Conservation (phyloP, 441 rosid species). For the Theobroma grandiflorum region DNA sequence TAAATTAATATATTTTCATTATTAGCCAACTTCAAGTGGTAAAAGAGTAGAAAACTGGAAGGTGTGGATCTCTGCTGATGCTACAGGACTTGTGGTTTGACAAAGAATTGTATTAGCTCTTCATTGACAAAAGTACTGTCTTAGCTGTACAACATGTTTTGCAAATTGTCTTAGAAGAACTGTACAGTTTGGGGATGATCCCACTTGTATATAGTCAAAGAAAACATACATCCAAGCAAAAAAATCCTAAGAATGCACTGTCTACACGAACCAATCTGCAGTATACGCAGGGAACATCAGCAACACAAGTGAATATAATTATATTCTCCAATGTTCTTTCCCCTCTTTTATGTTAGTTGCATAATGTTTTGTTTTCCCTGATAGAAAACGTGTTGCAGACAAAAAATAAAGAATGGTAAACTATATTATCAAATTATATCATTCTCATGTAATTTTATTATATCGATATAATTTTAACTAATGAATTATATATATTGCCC, state of each 20-base stretch:
- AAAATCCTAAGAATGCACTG: neutral
- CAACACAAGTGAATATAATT: neutral
- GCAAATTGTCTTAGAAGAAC: neutral
- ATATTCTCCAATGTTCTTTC: neutral
- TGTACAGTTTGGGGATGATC: conserved; percentile 20
- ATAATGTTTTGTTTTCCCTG: neutral
- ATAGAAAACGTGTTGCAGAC: neutral
- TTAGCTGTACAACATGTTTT: neutral
- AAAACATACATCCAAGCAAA: neutral
- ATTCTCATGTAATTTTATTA: neutral
- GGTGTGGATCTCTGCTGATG: neutral
- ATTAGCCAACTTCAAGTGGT: neutral
- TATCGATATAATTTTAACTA: too few relatives aligned
- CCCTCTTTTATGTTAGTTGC: neutral
- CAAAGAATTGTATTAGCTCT: neutral
- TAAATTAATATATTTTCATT: neutral
- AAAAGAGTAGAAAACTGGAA: conserved; percentile 14
- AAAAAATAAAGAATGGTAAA: neutral
- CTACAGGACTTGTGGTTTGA: neutral
- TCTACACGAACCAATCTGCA: neutral
- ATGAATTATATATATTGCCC: too few relatives aligned
- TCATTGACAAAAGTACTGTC: neutral
- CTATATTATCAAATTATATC: too few relatives aligned
- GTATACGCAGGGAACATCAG: too few relatives aligned
- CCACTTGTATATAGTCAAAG: neutral